Conservation (phyloP, 2,329 filamentous ascomycete genomes). For the Zasmidium cellare region DNA sequence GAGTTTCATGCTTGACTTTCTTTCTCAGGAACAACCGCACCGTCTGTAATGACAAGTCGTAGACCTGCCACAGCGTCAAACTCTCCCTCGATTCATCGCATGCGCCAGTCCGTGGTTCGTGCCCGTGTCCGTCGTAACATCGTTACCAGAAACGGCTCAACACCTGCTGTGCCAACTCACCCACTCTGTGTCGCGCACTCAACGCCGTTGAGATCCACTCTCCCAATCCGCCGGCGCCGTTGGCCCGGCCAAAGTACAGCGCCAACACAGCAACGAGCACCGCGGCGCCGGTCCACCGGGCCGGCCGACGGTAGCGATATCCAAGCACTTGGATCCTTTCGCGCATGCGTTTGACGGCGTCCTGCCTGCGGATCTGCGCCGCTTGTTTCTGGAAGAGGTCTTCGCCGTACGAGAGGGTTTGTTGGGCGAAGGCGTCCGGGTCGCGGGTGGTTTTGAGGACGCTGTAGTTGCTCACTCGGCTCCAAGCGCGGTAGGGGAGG, state of each 20-base stretch:
- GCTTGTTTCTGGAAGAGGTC: constrained; percentile 70
- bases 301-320: constrained; percentile 67
- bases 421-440: constrained; percentile 48
- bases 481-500: constrained; percentile 67
- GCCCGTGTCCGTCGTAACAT: too few species aligned
- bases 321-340: constrained; percentile 42
- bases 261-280: constrained; percentile 68
- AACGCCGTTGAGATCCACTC: constrained; percentile 1
- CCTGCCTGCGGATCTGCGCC: constrained; percentile 66
- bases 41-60: too few species aligned
- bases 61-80: too few species aligned
- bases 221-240: background rate
- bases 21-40: too few species aligned
- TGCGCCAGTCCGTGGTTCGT: too few species aligned
- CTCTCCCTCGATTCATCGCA: too few species aligned
- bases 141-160: background rate
- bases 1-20: too few species aligned
- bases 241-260: constrained; percentile 39
- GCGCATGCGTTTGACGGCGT: constrained; percentile 55
- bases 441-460: constrained; percentile 80
- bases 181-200: background rate
- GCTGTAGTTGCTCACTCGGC: constrained; percentile 69
- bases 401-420: constrained; percentile 67
- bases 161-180: constrained; percentile 1
- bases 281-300: constrained; percentile 53